Conservation (phyloP, 129 eudicot genomes). For the Artemisia tridentata region DNA sequence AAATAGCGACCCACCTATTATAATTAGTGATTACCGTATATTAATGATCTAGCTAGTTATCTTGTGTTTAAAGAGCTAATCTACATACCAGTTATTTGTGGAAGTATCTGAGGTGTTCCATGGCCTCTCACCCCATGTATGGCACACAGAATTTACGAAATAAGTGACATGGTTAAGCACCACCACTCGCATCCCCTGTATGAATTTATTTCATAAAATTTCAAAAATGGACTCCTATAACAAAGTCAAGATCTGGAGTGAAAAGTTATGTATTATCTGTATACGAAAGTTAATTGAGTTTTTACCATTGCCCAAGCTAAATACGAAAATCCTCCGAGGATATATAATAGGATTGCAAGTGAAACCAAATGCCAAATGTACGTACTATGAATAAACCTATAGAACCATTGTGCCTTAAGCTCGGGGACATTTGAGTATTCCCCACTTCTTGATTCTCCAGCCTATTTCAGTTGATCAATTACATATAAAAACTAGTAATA, state of each 20-base stretch:
- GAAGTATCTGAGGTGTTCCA: constrained; percentile 21
- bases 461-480: constrained; percentile 1
- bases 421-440: constrained; percentile 18
- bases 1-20: too few species aligned
- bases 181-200: constrained; percentile 9
- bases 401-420: constrained; percentile 29
- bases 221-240: neutral
- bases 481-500: neutral
- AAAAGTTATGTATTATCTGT: neutral
- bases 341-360: constrained; percentile 10
- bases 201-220: neutral
- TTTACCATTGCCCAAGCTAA: constrained; percentile 33
- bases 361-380: constrained; percentile 13
- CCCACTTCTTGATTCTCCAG: constrained; percentile 29
- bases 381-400: constrained; percentile 24
- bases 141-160: neutral
- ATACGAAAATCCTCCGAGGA: constrained; percentile 29
- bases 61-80: neutral
- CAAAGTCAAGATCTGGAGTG: neutral
- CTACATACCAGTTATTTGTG: constrained; percentile 19
- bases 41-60: too few species aligned
- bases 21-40: neutral
- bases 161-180: neutral
- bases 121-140: constrained; percentile 21
- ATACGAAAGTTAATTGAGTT: neutral